Evolutionary conservation across 2,329 filamentous ascomycete genomes (phyloP).

Genomic region (Talaromyces sp.): DNA sequence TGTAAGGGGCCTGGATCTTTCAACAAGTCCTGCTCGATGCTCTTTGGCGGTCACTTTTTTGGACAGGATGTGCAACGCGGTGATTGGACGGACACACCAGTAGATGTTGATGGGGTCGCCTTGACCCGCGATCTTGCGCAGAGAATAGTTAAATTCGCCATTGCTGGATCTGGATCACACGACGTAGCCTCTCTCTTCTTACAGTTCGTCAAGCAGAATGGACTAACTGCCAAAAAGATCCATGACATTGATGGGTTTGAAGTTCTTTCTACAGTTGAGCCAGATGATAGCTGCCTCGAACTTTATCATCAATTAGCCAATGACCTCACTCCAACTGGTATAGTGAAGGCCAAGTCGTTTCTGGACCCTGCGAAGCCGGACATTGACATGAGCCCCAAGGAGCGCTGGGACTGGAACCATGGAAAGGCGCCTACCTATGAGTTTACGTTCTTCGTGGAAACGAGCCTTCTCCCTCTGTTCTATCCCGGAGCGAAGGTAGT

Average conservation of each 20-base stretch:
- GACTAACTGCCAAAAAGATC: slow-evolving; percentile 45
- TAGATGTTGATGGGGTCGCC: slow-evolving; percentile 1
- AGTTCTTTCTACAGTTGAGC: slow-evolving; percentile 56
- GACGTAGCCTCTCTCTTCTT: slow-evolving; percentile 43
- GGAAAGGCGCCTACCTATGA: slow-evolving; percentile 27
- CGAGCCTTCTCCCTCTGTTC: slow-evolving; percentile 59
- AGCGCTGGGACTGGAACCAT: slow-evolving; percentile 29
- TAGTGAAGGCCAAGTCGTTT: slow-evolving; percentile 56
- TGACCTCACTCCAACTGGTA: slow-evolving; percentile 56
- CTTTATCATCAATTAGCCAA: slow-evolving; percentile 52
- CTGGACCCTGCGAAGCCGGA: slow-evolving; percentile 44
- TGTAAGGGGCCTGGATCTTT: slow-evolving; percentile 72
- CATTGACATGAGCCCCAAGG: slow-evolving; percentile 42
- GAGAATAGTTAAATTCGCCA: slow-evolving; percentile 54
- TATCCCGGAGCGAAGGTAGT: slow-evolving; percentile 67
- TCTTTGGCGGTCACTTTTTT: slow-evolving; percentile 63
- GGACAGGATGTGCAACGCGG: slow-evolving; percentile 6
- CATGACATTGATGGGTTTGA: slow-evolving; percentile 63
- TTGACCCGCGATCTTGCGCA: slow-evolving; percentile 52
- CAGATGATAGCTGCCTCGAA: slow-evolving; percentile 47
- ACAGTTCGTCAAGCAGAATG: slow-evolving; percentile 33
- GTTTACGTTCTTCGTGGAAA: slow-evolving; percentile 69
- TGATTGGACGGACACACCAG: no score
- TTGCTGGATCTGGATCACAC: slow-evolving; percentile 51
- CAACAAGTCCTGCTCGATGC: slow-evolving; percentile 71